phyloP scores from a whole-genome alignment of 164 flowering plant species.

The Protea cynaroides region DNA sequence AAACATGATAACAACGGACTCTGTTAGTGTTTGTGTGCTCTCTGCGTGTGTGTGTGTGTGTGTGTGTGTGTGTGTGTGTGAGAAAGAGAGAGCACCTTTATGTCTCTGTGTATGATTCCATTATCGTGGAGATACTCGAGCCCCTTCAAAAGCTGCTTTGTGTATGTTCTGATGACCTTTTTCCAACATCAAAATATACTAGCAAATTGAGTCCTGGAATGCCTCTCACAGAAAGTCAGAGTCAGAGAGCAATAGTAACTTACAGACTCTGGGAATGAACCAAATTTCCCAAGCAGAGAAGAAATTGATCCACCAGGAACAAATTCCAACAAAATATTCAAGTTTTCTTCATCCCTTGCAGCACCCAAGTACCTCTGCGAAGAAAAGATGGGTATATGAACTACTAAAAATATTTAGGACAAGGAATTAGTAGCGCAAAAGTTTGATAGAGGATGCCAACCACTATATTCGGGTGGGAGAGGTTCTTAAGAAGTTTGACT shows the following conservation, averaged over 20 bases:
- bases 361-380: slow-evolving; percentile 50
- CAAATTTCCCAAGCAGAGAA: slow-evolving; percentile 54
- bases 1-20: background rate
- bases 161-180: background rate
- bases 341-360: slow-evolving; percentile 40
- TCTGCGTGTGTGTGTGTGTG: too few species aligned
- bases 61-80: too few species aligned
- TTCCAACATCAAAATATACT: background rate
- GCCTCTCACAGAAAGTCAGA: background rate
- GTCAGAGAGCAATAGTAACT: background rate
- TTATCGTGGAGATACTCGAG: background rate
- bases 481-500: slow-evolving; percentile 6
- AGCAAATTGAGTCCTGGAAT: background rate
- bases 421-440: background rate
- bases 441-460: background rate
- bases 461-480: slow-evolving; percentile 1
- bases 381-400: background rate
- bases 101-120: slow-evolving; percentile 1
- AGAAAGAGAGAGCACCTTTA: background rate
- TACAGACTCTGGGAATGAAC: slow-evolving; percentile 12
- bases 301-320: slow-evolving; percentile 61
- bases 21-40: too few species aligned
- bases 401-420: background rate
- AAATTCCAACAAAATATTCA: slow-evolving; percentile 50
- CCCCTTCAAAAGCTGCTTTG: background rate